Evolutionary conservation across 169 alveolate species (phyloP), one percentile per base, ranked within the genome.

Genomic region (Cryptosporidium meleagridis): DNA sequence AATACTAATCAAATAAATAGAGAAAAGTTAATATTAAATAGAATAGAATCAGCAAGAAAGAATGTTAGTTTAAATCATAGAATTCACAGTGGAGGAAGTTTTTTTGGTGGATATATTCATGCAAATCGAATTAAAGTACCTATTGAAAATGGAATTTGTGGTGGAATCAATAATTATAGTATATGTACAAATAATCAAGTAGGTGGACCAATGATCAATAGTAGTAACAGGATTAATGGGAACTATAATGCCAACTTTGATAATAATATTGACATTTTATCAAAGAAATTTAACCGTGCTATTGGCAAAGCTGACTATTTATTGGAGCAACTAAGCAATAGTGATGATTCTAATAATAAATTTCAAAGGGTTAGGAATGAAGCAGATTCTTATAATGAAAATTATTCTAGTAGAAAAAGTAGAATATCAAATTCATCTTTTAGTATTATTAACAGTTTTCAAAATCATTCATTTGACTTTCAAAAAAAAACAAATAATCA

Each of bases 41-140:
- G 86, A 59, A 73, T 73, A 33, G 86, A 73, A n/a, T 52, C 86
- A 31, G 70, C 86, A 10, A 73, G 86, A 73, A 73, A 73, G 44
- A 73, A 73, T 33, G 86, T 73, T 0, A 39, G 39, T 33, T 37
- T 73, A 8, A 73, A 55, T 31, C 26, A 58, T 53, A 51, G 35
- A 73, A 58, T 59, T 5, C 18, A 55, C 23, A 3, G n/a, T 8
- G 67, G 67, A 21, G 51, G 72, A n/a, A 65, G 7, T 35, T 65
- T 65, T 31, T 31, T 65, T 7, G 29, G 51, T 6, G 72, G 29
- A 31, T 23, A 21, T 55, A 55, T 55, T 55, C 67, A 55, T 4
- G 39, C 37, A 55, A 55, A 26, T 55, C 44, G 51, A 65, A 8
- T 23, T 0, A 31, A n/a, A 33, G 18, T 37, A n/a, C 23, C 44